Evolutionary conservation across 257 asterid species (phyloP).

Genomic region (Gentiana straminea): DNA sequence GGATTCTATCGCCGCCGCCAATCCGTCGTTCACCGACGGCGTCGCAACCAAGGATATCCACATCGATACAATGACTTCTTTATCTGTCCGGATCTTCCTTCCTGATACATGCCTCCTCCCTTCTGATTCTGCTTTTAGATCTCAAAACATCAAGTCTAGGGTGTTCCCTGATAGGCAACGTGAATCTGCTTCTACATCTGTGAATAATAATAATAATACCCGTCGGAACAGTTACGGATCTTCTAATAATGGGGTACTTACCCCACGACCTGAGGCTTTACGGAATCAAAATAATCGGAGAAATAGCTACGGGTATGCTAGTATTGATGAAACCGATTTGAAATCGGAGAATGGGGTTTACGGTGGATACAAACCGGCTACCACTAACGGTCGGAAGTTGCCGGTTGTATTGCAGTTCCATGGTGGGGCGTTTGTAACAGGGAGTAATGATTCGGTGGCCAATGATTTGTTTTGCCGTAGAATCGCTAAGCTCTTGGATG

Average conservation of each 20-base stretch:
- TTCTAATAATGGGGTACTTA: constrained; percentile 13
- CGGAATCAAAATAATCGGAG: constrained; percentile 27
- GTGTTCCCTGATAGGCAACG: background rate
- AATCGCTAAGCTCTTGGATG: constrained; percentile 72
- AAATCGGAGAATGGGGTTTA: constrained; percentile 46
- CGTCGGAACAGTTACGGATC: constrained; percentile 54
- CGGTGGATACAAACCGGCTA: constrained; percentile 61
- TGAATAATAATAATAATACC: constrained; percentile 11
- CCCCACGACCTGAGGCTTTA: constrained; percentile 15
- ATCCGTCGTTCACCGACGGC: constrained; percentile 80
- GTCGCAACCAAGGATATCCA: constrained; percentile 92
- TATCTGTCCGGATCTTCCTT: constrained; percentile 69
- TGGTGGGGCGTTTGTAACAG: constrained; percentile 90
- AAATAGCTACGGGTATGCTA: constrained; percentile 40
- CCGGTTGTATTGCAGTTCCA: constrained; percentile 86
- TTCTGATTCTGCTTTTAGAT: constrained; percentile 21
- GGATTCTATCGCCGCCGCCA: constrained; percentile 56
- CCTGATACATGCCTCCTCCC: constrained; percentile 63
- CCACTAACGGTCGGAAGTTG: constrained; percentile 33
- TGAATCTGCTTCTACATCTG: constrained; percentile 22
- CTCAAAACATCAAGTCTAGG: constrained; percentile 18
- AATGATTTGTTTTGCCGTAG: constrained; percentile 80
- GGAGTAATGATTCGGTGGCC: constrained; percentile 70
- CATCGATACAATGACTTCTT: constrained; percentile 69
- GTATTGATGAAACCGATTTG: constrained; percentile 29